Evolutionary conservation across 2,329 filamentous ascomycete species (phyloP), one percentile per base, ranked within the genome.

Genomic region (Dactylellina haptotyla): DNA sequence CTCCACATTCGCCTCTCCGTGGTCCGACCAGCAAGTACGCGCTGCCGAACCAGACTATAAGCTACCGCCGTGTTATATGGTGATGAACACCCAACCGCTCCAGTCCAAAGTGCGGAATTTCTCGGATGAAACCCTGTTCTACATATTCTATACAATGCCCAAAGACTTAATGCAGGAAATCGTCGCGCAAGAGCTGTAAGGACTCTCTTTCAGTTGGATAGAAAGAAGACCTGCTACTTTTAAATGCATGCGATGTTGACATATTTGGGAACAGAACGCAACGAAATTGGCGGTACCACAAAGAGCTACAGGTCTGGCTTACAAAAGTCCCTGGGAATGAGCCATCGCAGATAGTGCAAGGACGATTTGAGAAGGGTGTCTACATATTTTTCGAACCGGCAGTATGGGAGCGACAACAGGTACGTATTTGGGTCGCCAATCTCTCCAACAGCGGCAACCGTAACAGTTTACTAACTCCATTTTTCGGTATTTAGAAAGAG

Each of bases 121-220:
- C 79, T 85, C 83, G 43, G 84, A 87, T 75, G 88, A 90, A 79
- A 90, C 88, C 0, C 82, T 90, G 3, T 88, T 90, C 79, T 88
- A 87, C 78, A 88, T 90, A 71, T 90, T 90, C 83, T 90, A 89
- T 80, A 87, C 87, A 75, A 86, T 87, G 81, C 87, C 88, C 12
- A 83, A 86, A 69, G 87, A 89, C 77, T 84, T 89, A 63, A 83
- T 87, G 79, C 88, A 90, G 78, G 88, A 90, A 78, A 82, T 88
- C 48, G 88, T 87, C 4, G 88, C 88, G 5, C 83, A 85, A 66
- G 88, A 90, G 78, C 80, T 90, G 77, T 84, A 77, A 76, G 79
- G 74, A 37, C 26, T 32, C n/a, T 48, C 18, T 14, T n/a, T 1
- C n/a, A 2, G 9, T 9, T 18, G 41, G 9, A 6, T 23, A 12